These are phyloP conservation scores for Cystobasidium slooffiae DNA, from an alignment of 1,284 basidiomycete genomes.

Conservation along the genomic window DNA sequence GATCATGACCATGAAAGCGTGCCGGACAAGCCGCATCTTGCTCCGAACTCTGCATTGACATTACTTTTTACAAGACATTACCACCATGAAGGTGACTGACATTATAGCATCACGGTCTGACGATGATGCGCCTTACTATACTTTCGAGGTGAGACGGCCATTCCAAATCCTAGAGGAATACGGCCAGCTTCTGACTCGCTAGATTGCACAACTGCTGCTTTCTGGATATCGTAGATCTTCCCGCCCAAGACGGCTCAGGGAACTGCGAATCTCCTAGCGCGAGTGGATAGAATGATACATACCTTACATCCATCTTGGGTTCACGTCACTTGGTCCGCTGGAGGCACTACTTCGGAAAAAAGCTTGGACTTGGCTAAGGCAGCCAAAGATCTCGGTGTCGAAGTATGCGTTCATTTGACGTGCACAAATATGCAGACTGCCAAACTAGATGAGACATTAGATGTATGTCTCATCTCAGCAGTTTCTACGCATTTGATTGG, in stretches of 20 bases:
- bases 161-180: too few relatives aligned
- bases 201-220: too few relatives aligned
- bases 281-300: constrained; percentile 89
- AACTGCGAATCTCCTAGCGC: constrained; percentile 90
- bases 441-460: constrained; percentile 48
- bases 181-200: constrained; percentile 8
- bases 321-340: constrained; percentile 52
- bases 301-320: constrained; percentile 45
- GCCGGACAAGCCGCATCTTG: constrained; percentile 11
- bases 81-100: constrained; percentile 44
- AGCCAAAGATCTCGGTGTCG: constrained; percentile 48
- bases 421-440: constrained; percentile 51
- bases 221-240: constrained; percentile 47
- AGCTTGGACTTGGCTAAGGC: constrained; percentile 72
- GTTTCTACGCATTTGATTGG: not conserved
- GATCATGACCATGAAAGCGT: not conserved
- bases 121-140: constrained; percentile 49
- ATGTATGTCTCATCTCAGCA: constrained; percentile 42
- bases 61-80: not conserved
- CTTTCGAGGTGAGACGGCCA: constrained; percentile 49
- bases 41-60: not conserved
- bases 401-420: constrained; percentile 49
- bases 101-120: constrained; percentile 41
- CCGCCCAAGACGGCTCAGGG: constrained; percentile 64
- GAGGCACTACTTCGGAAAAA: constrained; percentile 78